phyloP scores from a whole-genome alignment of 202 grass and related monocot genomes.

The Panicum virgatum region DNA sequence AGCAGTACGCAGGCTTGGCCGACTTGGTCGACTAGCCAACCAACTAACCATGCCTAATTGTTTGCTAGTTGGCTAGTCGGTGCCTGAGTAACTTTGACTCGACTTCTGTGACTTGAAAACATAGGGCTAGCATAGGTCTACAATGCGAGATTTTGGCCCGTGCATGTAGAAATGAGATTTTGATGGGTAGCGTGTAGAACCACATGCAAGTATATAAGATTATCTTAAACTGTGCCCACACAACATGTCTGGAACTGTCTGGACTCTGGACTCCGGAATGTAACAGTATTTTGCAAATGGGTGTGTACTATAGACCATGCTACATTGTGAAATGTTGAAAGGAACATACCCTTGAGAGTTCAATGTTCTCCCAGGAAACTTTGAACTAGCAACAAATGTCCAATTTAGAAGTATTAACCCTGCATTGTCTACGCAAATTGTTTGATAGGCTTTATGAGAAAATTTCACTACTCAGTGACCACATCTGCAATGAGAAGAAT shows the following conservation, averaged over 20 bases:
- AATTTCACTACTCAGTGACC: not conserved
- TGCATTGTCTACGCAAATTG: not conserved
- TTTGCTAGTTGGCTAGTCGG: not conserved
- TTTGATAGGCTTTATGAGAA: conserved; percentile 15
- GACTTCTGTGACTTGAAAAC: not conserved
- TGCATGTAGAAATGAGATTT: not conserved
- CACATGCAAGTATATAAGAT: not conserved
- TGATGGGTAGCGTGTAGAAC: not conserved
- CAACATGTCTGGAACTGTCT: not conserved
- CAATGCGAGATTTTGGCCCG: too few relatives aligned
- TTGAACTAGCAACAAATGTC: not conserved
- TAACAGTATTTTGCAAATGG: not conserved
- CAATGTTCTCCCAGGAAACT: not conserved
- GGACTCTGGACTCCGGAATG: not conserved
- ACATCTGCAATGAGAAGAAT: not conserved
- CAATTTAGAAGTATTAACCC: not conserved
- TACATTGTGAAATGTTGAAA: too few relatives aligned
- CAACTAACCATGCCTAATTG: not conserved
- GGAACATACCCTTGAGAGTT: too few relatives aligned
- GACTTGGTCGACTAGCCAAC: not conserved
- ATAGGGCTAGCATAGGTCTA: not conserved
- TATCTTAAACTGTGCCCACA: not conserved
- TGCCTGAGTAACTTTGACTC: not conserved
- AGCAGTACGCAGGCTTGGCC: not conserved
- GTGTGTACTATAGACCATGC: too few relatives aligned